A percentile compares a stretch with the other conserved stretches of the same genome.
Evolutionary conservation across 2,329 filamentous ascomycete species (phyloP).

Genomic region (Intubia oerlemansii): DNA sequence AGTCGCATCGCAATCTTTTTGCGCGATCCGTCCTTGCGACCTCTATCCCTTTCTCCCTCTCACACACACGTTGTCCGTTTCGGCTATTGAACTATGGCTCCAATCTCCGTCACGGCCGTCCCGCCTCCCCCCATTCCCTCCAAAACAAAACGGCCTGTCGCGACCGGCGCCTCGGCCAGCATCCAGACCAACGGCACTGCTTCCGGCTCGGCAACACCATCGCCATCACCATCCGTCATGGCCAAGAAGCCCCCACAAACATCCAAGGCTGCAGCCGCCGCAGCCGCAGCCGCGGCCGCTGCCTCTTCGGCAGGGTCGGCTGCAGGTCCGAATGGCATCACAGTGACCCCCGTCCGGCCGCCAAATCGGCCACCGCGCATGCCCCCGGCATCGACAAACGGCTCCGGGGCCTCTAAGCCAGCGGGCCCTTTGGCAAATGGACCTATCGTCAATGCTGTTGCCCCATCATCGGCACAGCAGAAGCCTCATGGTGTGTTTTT

Average conservation of each 20-base stretch:
- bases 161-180: too few relatives aligned
- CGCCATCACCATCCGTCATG: constrained; percentile 35
- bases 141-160: constrained; percentile 51
- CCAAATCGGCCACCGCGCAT: constrained; percentile 32
- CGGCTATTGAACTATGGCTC: constrained; percentile 33
- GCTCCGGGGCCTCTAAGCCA: constrained; percentile 10
- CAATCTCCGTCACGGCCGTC: constrained; percentile 24
- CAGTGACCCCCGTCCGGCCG: constrained; percentile 23
- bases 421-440: constrained; percentile 12
- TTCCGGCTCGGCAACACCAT: constrained; percentile 33
- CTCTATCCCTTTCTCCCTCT: too few relatives aligned
- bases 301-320: too few relatives aligned
- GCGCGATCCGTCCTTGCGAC: too few relatives aligned
- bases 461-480: too few relatives aligned
- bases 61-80: too few relatives aligned
- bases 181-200: constrained; percentile 46
- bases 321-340: constrained; percentile 20
- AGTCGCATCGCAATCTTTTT: too few relatives aligned
- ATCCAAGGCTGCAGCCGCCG: too few relatives aligned
- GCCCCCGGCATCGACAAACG: not conserved
- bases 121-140: constrained; percentile 20
- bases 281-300: too few relatives aligned
- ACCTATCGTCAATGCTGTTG: too few relatives aligned
- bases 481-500: too few relatives aligned
- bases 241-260: constrained; percentile 27